Conservation (phyloP, 1,139 yeast genomes). For the Casaregolazyma suthepensis region DNA sequence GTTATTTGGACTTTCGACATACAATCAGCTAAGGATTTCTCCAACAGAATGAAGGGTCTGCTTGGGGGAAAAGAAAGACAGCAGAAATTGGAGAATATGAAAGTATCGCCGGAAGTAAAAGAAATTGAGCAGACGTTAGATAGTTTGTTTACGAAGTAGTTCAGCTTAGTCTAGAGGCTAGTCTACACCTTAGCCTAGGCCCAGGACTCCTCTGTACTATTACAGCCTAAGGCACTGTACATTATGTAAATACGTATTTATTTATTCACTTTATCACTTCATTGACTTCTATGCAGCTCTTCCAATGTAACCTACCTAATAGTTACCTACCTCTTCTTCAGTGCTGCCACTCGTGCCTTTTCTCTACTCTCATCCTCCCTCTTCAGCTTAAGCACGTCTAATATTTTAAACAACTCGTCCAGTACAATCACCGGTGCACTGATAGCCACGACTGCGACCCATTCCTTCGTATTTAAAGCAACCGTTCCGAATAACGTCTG, state of each 20-base stretch:
- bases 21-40: conserved; percentile 62
- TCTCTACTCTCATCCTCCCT: background rate
- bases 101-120: conserved; percentile 63
- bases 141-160: conserved; percentile 16
- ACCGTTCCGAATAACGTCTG: conserved; percentile 32
- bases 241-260: background rate
- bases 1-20: conserved; percentile 77
- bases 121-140: conserved; percentile 46
- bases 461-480: conserved; percentile 32
- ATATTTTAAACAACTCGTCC: conserved; percentile 35
- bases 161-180: too few species aligned
- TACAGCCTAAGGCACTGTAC: too few species aligned
- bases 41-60: conserved; percentile 55
- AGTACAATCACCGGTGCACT: conserved; percentile 35
- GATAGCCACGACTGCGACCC: conserved; percentile 34
- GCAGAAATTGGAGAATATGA: conserved; percentile 44
- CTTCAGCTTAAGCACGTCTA: conserved; percentile 24
- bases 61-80: conserved; percentile 54
- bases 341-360: background rate
- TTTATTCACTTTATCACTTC: background rate
- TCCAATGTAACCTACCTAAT: background rate
- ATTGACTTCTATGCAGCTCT: background rate
- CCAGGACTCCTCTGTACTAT: too few species aligned
- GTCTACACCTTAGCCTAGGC: too few species aligned
- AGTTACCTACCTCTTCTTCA: background rate